phyloP scores from a whole-genome alignment of 257 asterid genomes.

The Salvia rosmarinus region DNA sequence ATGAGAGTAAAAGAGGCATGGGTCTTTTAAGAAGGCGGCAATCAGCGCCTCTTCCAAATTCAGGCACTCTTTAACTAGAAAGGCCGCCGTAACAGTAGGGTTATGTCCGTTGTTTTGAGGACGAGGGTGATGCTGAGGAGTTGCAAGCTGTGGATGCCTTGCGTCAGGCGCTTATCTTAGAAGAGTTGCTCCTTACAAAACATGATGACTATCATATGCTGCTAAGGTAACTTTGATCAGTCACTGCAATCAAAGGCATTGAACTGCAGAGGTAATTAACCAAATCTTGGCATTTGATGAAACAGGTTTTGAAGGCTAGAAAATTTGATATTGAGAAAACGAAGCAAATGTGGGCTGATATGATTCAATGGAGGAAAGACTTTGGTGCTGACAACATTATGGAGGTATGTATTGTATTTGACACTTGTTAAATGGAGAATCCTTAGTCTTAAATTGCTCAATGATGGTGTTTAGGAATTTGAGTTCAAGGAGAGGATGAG shows the following conservation, averaged over 20 bases:
- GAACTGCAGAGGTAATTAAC: too few species aligned
- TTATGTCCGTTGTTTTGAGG: constrained; percentile 59
- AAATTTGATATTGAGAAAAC: constrained; percentile 89
- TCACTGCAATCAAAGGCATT: too few species aligned
- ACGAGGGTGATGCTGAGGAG: constrained; percentile 63
- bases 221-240: constrained; percentile 45
- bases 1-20: constrained; percentile 58
- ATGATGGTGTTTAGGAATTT: constrained; percentile 58
- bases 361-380: constrained; percentile 99
- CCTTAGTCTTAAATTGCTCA: background rate
- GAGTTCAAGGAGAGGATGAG: constrained; percentile 87
- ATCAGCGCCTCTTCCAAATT: constrained; percentile 60
- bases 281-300: background rate
- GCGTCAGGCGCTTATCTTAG: constrained; percentile 61
- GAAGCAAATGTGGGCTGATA: constrained; percentile 96
- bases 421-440: background rate
- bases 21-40: constrained; percentile 66
- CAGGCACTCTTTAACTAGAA: constrained; percentile 55
- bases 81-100: constrained; percentile 55
- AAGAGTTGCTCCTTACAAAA: constrained; percentile 63
- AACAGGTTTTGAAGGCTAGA: constrained; percentile 89
- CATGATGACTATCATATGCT: constrained; percentile 67
- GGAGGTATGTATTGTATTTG: constrained; percentile 56
- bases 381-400: constrained; percentile 78
- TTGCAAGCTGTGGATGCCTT: constrained; percentile 60